phyloP scores from a whole-genome alignment of 75 land plant genomes.

The Cunninghamia lanceolata region DNA sequence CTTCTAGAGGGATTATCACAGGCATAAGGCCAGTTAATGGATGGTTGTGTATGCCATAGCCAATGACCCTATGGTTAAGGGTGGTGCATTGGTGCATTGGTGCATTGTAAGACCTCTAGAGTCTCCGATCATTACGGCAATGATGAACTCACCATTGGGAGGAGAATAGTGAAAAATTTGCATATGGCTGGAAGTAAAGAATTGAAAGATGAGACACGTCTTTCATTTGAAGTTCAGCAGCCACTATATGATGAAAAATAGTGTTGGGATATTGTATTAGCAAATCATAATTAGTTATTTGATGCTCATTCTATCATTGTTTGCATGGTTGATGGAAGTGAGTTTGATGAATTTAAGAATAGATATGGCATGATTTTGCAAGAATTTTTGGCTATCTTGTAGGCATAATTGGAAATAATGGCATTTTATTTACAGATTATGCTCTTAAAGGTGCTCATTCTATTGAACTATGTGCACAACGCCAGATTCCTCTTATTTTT shows the following conservation, averaged over 20 bases:
- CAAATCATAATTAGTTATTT: constrained; percentile 68
- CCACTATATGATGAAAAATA: constrained; percentile 83
- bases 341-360: constrained; percentile 98
- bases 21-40: constrained; percentile 93
- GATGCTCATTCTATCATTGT: constrained; percentile 89
- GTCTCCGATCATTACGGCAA: constrained; percentile 95
- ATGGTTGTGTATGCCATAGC: constrained; percentile 92
- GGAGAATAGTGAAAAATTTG: constrained; percentile 79
- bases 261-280: constrained; percentile 78
- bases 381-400: constrained; percentile 88
- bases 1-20: constrained; percentile 92
- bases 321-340: constrained; percentile 96
- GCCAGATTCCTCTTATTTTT: constrained; percentile 93
- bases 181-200: constrained; percentile 71
- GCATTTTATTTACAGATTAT: constrained; percentile 95
- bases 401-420: constrained; percentile 97
- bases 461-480: constrained; percentile 89
- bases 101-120: constrained; percentile 95
- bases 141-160: constrained; percentile 89
- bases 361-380: constrained; percentile 96
- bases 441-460: constrained; percentile 97
- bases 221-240: constrained; percentile 39
- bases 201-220: constrained; percentile 3
- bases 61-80: constrained; percentile 97
- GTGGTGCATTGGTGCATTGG: constrained; percentile 91